phyloP scores from a whole-genome alignment of 768 basidiomycete genomes.

The Auricularia cornea region DNA sequence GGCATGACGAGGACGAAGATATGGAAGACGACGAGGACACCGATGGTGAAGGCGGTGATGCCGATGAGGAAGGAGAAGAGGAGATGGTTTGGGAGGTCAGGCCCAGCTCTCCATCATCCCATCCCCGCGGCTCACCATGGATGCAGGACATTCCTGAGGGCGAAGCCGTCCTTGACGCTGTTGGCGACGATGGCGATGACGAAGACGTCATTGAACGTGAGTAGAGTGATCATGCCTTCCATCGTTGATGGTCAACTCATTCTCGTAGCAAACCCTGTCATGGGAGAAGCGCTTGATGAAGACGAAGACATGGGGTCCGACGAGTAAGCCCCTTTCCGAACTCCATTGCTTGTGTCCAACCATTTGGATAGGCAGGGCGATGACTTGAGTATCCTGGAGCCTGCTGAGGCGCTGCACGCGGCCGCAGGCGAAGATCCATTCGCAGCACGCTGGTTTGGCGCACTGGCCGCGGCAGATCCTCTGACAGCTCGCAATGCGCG shows the following conservation, averaged over 20 bases:
- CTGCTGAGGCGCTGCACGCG: conserved; percentile 22
- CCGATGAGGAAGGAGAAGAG: conserved; percentile 33
- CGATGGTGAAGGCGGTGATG: conserved; percentile 39
- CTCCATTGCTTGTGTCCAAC: background rate
- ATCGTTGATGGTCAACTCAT: background rate
- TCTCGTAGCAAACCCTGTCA: background rate
- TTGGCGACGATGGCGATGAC: conserved; percentile 24
- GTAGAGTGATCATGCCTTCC: background rate
- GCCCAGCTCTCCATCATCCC: background rate
- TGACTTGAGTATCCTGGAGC: conserved; percentile 33
- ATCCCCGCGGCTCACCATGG: background rate
- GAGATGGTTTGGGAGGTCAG: conserved; percentile 53
- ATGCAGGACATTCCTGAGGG: conserved; percentile 25
- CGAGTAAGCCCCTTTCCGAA: conserved; percentile 35
- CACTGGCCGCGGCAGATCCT: conserved; percentile 21
- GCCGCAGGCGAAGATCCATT: conserved; percentile 29
- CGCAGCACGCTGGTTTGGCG: conserved; percentile 38
- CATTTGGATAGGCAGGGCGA: conserved; percentile 26
- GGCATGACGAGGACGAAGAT: conserved; percentile 14
- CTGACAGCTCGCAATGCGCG: conserved; percentile 29
- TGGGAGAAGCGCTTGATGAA: conserved; percentile 54
- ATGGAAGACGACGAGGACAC: conserved; percentile 45
- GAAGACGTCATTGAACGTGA: conserved; percentile 24
- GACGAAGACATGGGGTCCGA: conserved; percentile 56
- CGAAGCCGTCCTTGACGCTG: conserved; percentile 24